Evolutionary conservation across 2,329 filamentous ascomycete genomes (phyloP), one percentile per base, ranked within the genome.

Genomic region (Fusarium brevicatenulatum): DNA sequence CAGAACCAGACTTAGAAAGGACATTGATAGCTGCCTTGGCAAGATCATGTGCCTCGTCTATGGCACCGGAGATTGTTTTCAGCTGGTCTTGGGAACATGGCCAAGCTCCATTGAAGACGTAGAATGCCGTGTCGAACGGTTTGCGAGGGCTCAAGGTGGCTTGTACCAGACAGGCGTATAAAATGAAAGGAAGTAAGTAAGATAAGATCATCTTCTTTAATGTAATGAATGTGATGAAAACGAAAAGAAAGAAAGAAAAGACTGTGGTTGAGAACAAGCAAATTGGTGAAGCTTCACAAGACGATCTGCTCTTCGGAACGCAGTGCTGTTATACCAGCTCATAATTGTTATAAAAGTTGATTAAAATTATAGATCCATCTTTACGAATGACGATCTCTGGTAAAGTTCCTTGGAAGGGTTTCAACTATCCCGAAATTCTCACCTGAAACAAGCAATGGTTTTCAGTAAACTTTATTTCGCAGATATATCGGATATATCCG

Each of bases 11-110:
- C n/a, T 36, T 57, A 1, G 40, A 47, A 16, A 57, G 54, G 0
- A 21, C 30, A 10, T 6, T 32, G 4, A 57, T 47, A 15, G 54
- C 54, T 21, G 54, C n/a, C 8, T 47, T 47, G 13, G 54, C 19
- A n/a, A 57, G 40, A 9, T 19, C 13, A 5, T 57, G 54, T 4
- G 54, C 54, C 13, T 57, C 54, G 13, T 47, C 54, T 1, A 57
- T 57, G 18, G 39, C 54, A 0, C 21, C 11, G 4, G 54, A 47
- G 3, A 57, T 57, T 15, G 32, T 57, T 21, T 57, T 47, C 0
- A 57, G 54, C 10, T 57, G 54, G 2, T 57, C 54, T 25, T 57
- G 40, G 5, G 54, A 57, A 36, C 54, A 57, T 36, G 54, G 40
- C 54, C 54, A 57, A 16, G 39, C 40, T 18, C 54, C 54, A 2